These are phyloP conservation scores for Pleurotus giganteus DNA, from an alignment of 768 basidiomycete species.

Conservation along the genomic window DNA sequence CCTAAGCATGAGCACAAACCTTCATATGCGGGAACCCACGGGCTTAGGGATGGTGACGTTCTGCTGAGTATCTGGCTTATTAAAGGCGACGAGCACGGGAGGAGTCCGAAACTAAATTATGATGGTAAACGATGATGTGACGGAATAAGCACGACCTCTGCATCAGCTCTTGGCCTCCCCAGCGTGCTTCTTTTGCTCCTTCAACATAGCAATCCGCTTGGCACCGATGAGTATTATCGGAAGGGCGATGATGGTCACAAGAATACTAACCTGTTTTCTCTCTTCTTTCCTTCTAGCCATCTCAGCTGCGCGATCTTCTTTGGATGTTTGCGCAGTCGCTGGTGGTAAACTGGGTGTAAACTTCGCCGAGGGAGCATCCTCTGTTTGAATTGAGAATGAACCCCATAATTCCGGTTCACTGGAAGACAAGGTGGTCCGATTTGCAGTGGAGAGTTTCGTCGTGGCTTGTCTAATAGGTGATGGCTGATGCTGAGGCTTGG, in stretches of 20 bases:
- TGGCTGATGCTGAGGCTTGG: constrained; percentile 23
- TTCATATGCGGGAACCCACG: too few relatives aligned
- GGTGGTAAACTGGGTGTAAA: constrained; percentile 16
- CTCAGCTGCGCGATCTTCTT: constrained; percentile 93
- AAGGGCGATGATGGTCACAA: neutral
- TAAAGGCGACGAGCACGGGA: too few relatives aligned
- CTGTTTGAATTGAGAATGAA: constrained; percentile 8
- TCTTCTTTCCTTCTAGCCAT: constrained; percentile 92
- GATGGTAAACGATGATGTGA: too few relatives aligned
- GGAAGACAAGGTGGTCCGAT: neutral
- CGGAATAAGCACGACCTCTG: too few relatives aligned
- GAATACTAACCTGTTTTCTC: constrained; percentile 68
- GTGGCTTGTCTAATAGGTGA: constrained; percentile 10
- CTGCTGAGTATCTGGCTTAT: too few relatives aligned
- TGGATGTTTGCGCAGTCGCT: constrained; percentile 52
- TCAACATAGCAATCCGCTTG: constrained; percentile 75
- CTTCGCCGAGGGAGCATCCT: constrained; percentile 12
- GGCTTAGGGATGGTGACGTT: too few relatives aligned
- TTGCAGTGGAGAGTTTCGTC: neutral
- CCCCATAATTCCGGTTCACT: constrained; percentile 22
- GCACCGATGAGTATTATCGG: neutral
- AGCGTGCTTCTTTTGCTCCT: constrained; percentile 73
- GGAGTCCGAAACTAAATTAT: too few relatives aligned
- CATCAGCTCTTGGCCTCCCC: constrained; percentile 21
- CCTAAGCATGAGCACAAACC: too few relatives aligned